phyloP scores from a whole-genome alignment of 2,329 filamentous ascomycete species.

The Arthrinium puccinioides region DNA sequence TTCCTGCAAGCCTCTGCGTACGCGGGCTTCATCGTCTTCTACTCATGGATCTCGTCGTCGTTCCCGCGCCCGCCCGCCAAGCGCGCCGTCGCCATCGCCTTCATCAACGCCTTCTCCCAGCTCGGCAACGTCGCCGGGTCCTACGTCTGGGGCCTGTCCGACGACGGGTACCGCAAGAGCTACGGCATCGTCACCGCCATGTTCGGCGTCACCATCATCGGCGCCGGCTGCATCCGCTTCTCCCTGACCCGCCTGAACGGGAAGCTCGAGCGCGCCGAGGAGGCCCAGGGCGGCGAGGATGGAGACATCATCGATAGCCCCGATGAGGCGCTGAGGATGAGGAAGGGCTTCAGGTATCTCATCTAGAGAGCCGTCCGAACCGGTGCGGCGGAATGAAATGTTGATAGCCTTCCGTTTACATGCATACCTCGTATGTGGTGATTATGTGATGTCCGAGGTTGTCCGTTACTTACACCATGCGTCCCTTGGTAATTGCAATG shows the following conservation, averaged over 20 bases:
- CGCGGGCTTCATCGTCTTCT: conserved; percentile 50
- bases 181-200: conserved; percentile 59
- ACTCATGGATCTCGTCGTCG: conserved; percentile 50
- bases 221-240: conserved; percentile 40
- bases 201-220: conserved; percentile 52
- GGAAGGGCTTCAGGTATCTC: conserved; percentile 40
- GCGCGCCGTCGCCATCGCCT: conserved; percentile 52
- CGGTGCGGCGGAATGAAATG: too few species aligned
- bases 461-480: too few species aligned
- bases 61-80: conserved; percentile 54
- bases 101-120: conserved; percentile 53
- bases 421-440: too few species aligned
- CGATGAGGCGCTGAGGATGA: conserved; percentile 37
- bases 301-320: conserved; percentile 26
- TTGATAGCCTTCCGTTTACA: too few species aligned
- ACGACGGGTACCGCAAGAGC: conserved; percentile 54
- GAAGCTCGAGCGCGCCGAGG: conserved; percentile 36
- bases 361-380: too few species aligned
- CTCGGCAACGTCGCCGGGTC: conserved; percentile 53
- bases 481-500: too few species aligned
- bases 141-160: conserved; percentile 55
- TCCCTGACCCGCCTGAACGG: conserved; percentile 40
- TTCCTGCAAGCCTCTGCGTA: conserved; percentile 53
- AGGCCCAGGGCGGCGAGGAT: conserved; percentile 34
- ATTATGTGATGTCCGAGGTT: too few species aligned